Evolutionary conservation across 139 green algal genomes (phyloP).

Genomic region (Chlorella sp.): DNA sequence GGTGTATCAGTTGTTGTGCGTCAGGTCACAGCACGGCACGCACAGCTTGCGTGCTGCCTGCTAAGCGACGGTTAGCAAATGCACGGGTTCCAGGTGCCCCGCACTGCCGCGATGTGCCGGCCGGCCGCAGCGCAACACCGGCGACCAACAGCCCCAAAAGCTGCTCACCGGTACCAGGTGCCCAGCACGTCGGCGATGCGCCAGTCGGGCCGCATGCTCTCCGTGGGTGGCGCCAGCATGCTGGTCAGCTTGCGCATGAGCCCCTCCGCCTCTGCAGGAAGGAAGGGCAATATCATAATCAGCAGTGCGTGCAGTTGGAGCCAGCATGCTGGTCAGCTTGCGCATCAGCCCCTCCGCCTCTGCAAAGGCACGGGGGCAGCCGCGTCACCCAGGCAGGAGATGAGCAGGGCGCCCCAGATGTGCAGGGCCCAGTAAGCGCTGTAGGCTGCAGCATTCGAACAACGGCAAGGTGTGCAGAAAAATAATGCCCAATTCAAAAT

Average conservation of each 20-base stretch:
- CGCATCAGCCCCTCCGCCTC: slow-evolving; percentile 87
- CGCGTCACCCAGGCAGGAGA: neutral
- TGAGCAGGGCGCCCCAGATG: neutral
- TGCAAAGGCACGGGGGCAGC: slow-evolving; percentile 41
- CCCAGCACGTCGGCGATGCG: slow-evolving; percentile 39
- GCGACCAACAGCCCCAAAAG: no score
- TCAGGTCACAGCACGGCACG: no score
- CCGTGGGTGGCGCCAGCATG: slow-evolving; percentile 70
- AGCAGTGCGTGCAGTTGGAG: no score
- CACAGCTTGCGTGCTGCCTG: no score
- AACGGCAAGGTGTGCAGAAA: neutral
- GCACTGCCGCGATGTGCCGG: no score
- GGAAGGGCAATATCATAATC: no score
- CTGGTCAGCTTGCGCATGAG: slow-evolving; percentile 89
- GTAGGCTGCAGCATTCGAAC: neutral
- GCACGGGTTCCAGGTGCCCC: neutral
- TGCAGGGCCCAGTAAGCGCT: neutral
- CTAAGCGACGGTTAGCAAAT: no score
- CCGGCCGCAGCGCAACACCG: no score
- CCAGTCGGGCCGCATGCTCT: slow-evolving; percentile 49
- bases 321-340: slow-evolving; percentile 85
- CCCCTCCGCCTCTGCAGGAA: slow-evolving; percentile 87
- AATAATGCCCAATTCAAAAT: no score
- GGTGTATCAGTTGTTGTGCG: neutral
- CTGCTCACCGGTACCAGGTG: slow-evolving; percentile 32